phyloP scores from a whole-genome alignment of 495 filamentous ascomycete species.

The Tuber melanosporum region DNA sequence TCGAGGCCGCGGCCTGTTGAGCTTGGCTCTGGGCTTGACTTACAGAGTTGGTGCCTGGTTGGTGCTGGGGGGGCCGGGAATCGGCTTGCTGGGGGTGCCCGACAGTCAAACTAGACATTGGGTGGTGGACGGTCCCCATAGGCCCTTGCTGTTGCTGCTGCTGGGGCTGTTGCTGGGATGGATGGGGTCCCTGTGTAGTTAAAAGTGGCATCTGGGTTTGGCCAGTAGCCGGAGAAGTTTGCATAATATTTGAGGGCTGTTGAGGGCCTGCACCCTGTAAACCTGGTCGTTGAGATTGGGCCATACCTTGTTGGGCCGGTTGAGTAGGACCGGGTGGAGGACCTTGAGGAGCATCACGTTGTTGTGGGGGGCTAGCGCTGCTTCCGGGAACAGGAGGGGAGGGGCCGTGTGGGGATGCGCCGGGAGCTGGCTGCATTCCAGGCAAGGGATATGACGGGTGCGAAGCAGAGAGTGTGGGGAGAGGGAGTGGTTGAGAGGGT shows the following conservation, averaged over 20 bases:
- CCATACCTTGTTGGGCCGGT: conserved; percentile 25
- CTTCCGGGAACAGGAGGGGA: conserved; percentile 10
- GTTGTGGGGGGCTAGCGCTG: conserved; percentile 24
- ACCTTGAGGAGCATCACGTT: conserved; percentile 27
- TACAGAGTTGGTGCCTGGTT: conserved; percentile 24
- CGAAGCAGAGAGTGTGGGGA: conserved; percentile 28
- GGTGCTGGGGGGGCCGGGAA: conserved; percentile 29
- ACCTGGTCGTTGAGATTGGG: conserved; percentile 22
- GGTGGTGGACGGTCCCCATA: conserved; percentile 16
- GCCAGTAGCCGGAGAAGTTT: conserved; percentile 28
- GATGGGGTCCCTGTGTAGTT: conserved; percentile 29
- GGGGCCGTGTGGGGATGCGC: conserved; percentile 18
- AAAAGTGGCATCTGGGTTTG: conserved; percentile 32
- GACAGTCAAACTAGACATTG: conserved; percentile 17
- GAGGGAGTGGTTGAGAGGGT: conserved; percentile 31
- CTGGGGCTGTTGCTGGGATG: conserved; percentile 26
- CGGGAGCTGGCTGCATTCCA: conserved; percentile 23
- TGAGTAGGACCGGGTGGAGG: conserved; percentile 19
- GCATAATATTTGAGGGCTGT: conserved; percentile 9
- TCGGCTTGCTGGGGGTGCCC: conserved; percentile 19
- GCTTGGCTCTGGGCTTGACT: conserved; percentile 31
- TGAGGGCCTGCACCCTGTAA: conserved; percentile 19
- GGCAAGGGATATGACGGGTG: conserved; percentile 36
- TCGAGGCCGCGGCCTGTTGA: conserved; percentile 33
- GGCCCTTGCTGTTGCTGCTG: conserved; percentile 25